A percentile compares a stretch with the other conserved stretches of the same genome.
These are phyloP conservation scores for Elaeis guineensis DNA, from an alignment of 176 grass and related monocot genomes.

Conservation along the genomic window DNA sequence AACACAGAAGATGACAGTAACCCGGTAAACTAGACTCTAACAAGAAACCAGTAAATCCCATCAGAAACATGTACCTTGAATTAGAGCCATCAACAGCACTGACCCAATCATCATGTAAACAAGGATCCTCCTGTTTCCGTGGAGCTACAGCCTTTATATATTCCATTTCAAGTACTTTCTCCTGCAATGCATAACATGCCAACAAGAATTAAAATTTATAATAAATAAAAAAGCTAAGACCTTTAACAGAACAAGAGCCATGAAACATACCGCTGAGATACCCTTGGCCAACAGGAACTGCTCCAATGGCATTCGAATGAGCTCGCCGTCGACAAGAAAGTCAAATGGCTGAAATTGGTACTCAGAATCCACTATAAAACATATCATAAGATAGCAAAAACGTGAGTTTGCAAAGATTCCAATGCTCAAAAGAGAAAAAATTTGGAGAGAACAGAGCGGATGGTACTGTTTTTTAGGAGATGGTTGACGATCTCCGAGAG, in stretches of 20 bases:
- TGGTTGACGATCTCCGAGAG: conserved; percentile 88
- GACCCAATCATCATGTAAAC: conserved; percentile 90
- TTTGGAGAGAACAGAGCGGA: not conserved
- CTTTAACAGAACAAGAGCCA: not conserved
- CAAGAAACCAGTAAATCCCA: too few species aligned
- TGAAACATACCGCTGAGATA: conserved; percentile 61
- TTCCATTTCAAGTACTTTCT: conserved; percentile 89
- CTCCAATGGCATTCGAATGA: conserved; percentile 71
- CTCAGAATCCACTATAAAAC: conserved; percentile 39
- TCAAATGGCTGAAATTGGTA: conserved; percentile 79
- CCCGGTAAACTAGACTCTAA: too few species aligned
- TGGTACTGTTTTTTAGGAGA: conserved; percentile 46
- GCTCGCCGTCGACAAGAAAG: conserved; percentile 72
- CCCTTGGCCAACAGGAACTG: conserved; percentile 79
- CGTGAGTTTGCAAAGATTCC: not conserved
- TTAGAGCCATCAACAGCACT: conserved; percentile 81
- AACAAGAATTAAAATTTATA: too few species aligned
- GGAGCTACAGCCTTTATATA: conserved; percentile 71
- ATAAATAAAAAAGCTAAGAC: not conserved
- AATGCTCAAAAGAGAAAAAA: too few species aligned
- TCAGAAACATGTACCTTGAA: conserved; percentile 38
- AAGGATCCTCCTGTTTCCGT: conserved; percentile 65
- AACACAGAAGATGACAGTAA: too few species aligned
- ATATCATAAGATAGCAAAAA: not conserved
- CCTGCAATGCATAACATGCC: conserved; percentile 32